A percentile compares a stretch with the other conserved stretches of the same genome.
phyloP scores from a whole-genome alignment of 306 rosid genomes.

The Castanea mollissima region DNA sequence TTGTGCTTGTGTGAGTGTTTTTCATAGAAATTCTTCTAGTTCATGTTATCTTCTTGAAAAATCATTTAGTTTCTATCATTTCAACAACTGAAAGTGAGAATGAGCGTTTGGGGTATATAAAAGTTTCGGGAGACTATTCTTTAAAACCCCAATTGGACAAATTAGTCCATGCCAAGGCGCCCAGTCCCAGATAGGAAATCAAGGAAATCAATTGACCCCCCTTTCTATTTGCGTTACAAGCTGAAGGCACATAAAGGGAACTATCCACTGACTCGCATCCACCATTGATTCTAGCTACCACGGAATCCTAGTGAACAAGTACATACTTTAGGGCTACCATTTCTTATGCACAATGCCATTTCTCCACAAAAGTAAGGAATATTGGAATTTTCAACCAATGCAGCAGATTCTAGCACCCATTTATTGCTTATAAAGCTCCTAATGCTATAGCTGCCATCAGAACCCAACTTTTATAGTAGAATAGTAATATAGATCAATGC shows the following conservation, averaged over 20 bases:
- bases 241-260: constrained; percentile 48
- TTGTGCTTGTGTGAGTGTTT: constrained; percentile 78
- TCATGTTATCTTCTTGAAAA: constrained; percentile 60
- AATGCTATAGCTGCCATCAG: constrained; percentile 52
- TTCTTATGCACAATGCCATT: constrained; percentile 52
- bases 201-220: constrained; percentile 38
- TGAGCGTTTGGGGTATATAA: constrained; percentile 51
- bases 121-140: constrained; percentile 25
- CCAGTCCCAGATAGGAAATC: constrained; percentile 56
- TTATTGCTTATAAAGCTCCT: constrained; percentile 45
- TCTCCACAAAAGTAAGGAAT: constrained; percentile 68
- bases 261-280: constrained; percentile 52
- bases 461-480: constrained; percentile 33
- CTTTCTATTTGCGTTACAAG: constrained; percentile 31
- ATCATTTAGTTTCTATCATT: constrained; percentile 61
- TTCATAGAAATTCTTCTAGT: constrained; percentile 49
- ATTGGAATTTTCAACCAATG: constrained; percentile 55
- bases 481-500: too few species aligned
- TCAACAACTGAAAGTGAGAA: constrained; percentile 15
- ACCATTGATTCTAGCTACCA: constrained; percentile 14
- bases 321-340: constrained; percentile 35
- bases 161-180: constrained; percentile 52
- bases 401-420: constrained; percentile 52
- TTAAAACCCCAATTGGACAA: constrained; percentile 3
- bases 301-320: constrained; percentile 68